Evolutionary conservation across 129 eudicot genomes (phyloP), one percentile per base, ranked within the genome.

Genomic region (Flaveria trinervia): DNA sequence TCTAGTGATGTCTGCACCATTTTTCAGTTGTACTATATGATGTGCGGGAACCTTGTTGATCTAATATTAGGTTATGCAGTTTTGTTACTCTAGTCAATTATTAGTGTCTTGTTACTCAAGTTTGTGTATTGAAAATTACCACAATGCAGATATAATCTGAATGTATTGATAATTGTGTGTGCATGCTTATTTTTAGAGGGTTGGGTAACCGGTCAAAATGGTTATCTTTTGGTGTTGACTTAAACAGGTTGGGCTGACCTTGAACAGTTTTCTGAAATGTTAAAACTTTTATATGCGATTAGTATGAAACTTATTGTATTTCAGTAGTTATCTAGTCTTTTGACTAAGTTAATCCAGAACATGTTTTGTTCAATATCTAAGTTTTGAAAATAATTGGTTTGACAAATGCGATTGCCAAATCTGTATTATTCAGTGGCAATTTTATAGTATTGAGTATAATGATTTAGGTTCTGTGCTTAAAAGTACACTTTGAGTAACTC

Each of bases 141-240:
- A 56, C 62, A 56, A 23, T 56, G 9, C 62, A 18, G 11, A 17
- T 56, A 56, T 56, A 17, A 56, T 9, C 3, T 56, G 4, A 56
- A 56, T 17, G 28, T 33, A n/a, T 70, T 49, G 25, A 70, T 70
- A 5, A 25, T 12, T 70, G 25, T 26, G 39, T 23, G 55, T 22
- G 14, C 39, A 45, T 43, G 74, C 11, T 45, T 60, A 10, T 23
- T 60, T 60, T 4, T 60, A 60, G 67, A 60, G 67, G 44, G 69
- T 64, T 64, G 69, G 45, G 20, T 64, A 64, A 30, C 23, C 14
- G 11, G 69, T 64, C 69, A 26, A 26, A 28, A 13, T 13, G 45
- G 7, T 12, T 28, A 26, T 20, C 65, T 18, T 23, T 55, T 55
- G 61, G 61, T 55, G 25, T n/a, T 55, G 61, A 55, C 22, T 22